Evolutionary conservation across 495 filamentous ascomycete genomes (phyloP).

Genomic region (Terfezia claveryi): DNA sequence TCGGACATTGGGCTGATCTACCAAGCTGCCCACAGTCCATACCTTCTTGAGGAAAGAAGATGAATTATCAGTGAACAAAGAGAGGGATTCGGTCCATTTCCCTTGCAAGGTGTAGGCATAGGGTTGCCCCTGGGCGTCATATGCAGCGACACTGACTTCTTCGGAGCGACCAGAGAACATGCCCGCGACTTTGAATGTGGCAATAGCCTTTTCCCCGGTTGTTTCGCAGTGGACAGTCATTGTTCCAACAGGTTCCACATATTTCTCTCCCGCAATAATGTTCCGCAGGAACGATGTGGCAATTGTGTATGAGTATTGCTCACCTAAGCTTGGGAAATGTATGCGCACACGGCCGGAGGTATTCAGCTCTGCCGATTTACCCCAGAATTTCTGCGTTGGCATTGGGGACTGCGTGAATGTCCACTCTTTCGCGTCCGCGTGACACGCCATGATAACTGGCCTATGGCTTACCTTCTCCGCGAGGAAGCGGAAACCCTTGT

Average conservation of each 20-base stretch:
- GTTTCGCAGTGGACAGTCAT: constrained; percentile 66
- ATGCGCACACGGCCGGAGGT: constrained; percentile 73
- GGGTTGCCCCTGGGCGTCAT: constrained; percentile 37
- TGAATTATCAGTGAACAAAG: constrained; percentile 32
- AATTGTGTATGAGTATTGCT: constrained; percentile 62
- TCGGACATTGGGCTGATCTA: constrained; percentile 47
- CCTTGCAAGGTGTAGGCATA: constrained; percentile 44
- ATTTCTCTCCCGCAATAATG: constrained; percentile 94
- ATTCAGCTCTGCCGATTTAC: constrained; percentile 78
- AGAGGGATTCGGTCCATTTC: constrained; percentile 61
- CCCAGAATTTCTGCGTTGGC: constrained; percentile 95
- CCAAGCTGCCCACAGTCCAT: constrained; percentile 57
- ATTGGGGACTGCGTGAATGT: constrained; percentile 64
- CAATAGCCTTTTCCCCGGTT: constrained; percentile 52
- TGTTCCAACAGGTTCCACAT: constrained; percentile 79
- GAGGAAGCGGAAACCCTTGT: constrained; percentile 62
- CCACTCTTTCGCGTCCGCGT: constrained; percentile 70
- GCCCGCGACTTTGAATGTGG: constrained; percentile 64
- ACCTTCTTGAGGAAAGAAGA: constrained; percentile 36
- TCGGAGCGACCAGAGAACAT: constrained; percentile 93
- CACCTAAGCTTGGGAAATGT: constrained; percentile 35
- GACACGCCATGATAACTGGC: constrained; percentile 76
- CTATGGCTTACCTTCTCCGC: constrained; percentile 87
- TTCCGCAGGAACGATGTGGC: constrained; percentile 84
- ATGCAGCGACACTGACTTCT: constrained; percentile 56